These are phyloP conservation scores for Geotrichum europaeum DNA, from an alignment of 1,139 yeast species.

Conservation along the genomic window DNA sequence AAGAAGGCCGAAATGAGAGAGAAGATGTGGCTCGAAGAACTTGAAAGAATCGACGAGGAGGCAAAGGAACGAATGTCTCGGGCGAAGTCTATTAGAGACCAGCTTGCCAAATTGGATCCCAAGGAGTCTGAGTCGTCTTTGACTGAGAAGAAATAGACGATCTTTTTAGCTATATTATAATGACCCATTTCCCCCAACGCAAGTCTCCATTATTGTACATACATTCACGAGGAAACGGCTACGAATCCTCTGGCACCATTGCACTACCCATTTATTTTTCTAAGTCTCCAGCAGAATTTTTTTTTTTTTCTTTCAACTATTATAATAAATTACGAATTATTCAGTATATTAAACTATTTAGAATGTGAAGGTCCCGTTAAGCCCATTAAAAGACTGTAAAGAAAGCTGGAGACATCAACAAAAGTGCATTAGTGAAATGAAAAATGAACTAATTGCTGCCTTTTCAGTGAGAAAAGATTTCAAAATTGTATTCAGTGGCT, in stretches of 20 bases:
- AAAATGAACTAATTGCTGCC: neutral
- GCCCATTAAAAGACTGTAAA: too few species aligned
- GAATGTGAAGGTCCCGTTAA: too few species aligned
- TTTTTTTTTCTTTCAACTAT: too few species aligned
- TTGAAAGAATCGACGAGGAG: constrained; percentile 75
- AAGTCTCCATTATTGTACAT: neutral
- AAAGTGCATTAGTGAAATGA: neutral
- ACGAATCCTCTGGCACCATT: neutral
- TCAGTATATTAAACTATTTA: too few species aligned
- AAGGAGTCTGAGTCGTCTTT: neutral
- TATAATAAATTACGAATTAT: too few species aligned
- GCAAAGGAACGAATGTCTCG: constrained; percentile 44
- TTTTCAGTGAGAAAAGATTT: neutral
- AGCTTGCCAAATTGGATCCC: constrained; percentile 11
- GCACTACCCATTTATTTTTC: neutral
- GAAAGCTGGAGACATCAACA: neutral
- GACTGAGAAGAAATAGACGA: neutral
- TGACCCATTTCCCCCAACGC: neutral
- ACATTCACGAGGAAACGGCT: neutral
- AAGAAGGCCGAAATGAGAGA: constrained; percentile 84
- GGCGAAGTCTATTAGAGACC: constrained; percentile 19
- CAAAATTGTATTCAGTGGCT: constrained; percentile 7
- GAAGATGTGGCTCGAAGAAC: constrained; percentile 81
- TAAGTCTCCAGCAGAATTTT: neutral
- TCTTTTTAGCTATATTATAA: neutral